Conservation (phyloP, 257 asterid species). For the Phtheirospermum japonicum region DNA sequence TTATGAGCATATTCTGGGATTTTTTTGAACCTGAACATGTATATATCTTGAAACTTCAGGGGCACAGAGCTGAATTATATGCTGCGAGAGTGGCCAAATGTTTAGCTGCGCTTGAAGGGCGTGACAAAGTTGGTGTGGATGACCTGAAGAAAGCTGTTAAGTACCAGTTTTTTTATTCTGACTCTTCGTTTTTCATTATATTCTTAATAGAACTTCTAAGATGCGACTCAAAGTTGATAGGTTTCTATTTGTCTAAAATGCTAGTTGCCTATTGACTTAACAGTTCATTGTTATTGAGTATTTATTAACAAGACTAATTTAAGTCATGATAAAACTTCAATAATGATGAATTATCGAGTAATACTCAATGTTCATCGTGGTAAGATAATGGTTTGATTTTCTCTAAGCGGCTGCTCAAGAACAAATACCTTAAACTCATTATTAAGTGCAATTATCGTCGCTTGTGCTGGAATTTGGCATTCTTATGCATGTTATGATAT, state of each 20-base stretch:
- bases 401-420: not conserved
- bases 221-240: not conserved
- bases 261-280: not conserved
- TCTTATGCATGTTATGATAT: too few species aligned
- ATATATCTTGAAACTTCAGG: conserved; percentile 46
- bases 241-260: not conserved
- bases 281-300: not conserved
- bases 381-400: not conserved
- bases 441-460: too few species aligned
- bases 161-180: conserved; percentile 32
- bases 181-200: conserved; percentile 16
- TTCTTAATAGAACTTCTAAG: conserved; percentile 4
- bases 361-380: too few species aligned
- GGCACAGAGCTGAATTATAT: conserved; percentile 95
- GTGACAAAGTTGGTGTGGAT: conserved; percentile 83
- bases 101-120: conserved; percentile 96
- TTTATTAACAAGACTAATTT: not conserved
- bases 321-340: too few species aligned
- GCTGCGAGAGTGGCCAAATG: conserved; percentile 96
- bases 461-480: too few species aligned
- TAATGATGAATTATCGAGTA: too few species aligned
- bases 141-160: conserved; percentile 97
- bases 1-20: conserved; percentile 17
- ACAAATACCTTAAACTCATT: not conserved
- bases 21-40: conserved; percentile 1